Base-by-base conservation (phyloP, 768 basidiomycete genomes). In the Psilocybe tampanensis region DNA sequence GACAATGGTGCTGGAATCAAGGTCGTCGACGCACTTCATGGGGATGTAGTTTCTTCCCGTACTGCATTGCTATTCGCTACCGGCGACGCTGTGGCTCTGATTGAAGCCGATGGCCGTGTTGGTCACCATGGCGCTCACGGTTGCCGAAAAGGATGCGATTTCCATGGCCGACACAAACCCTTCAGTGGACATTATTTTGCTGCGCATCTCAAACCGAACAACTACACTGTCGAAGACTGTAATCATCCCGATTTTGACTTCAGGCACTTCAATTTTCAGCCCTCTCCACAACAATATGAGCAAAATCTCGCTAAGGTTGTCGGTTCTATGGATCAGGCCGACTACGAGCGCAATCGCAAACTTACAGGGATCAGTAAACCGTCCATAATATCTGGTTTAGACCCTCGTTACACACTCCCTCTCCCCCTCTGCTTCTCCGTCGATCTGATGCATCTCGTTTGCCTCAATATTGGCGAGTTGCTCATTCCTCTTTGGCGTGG, bases 361-460 rank as follows among this genome's bases (percentile, higher is more conserved):
- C 29, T 51, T 17, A 73, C 72, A 1, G 74, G 77, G 0, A 68
- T 81, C 26, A 58, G 58, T 18, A 70, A 73, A 47, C 72, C 72
- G 0, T 71, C 64, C 15, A 61, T 78, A 19, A 62, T 71, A 18
- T 64, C 56, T 42, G 68, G 66, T 5, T 56, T 66, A 42, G n/a
- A n/a, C n/a, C n/a, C n/a, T n/a, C 26, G 39, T 7, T 9, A 19
- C 15, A 8, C 18, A 4, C 8, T 22, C 3, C 5, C 39, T 29
- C 9, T 29, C 29, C 29, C 29, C 9, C 4, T 29, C 29, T 29
- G 29, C 29, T 29, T 29, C 29, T 5, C 29, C 4, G 5, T 29
- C 9, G 76, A 80, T 47, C 52, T 73, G 17, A 79, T 80, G 76
- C 79, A 81, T 59, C 63, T 73, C 1, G 55, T 59, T 3, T 34